These are phyloP conservation scores for Fusarium sp. DNA, from an alignment of 2,329 filamentous ascomycete genomes.

Conservation along the genomic window DNA sequence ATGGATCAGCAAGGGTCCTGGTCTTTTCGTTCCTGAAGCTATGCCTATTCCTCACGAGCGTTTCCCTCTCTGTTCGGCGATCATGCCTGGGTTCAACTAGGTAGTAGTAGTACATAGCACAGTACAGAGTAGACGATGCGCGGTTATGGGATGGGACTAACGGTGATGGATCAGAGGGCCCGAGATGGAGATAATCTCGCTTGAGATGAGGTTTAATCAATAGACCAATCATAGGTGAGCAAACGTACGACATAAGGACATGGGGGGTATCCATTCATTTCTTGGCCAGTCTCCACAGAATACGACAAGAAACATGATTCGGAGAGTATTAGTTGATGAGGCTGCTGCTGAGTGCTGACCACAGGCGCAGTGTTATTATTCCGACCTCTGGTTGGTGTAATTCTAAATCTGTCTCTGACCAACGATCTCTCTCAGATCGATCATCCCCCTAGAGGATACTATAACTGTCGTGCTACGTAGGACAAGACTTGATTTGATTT, in stretches of 20 bases:
- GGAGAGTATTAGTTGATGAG: constrained; percentile 23
- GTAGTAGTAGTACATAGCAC: no score
- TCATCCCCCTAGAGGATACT: not conserved
- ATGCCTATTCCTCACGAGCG: constrained; percentile 13
- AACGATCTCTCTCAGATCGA: constrained; percentile 17
- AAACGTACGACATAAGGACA: constrained; percentile 43
- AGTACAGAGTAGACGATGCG: constrained; percentile 17
- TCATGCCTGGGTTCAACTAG: constrained; percentile 29
- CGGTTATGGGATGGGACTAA: constrained; percentile 34
- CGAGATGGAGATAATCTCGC: constrained; percentile 49
- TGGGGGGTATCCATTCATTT: constrained; percentile 17
- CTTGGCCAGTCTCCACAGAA: constrained; percentile 31
- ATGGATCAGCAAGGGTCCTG: constrained; percentile 24
- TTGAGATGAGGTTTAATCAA: constrained; percentile 35
- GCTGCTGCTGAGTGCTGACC: not conserved
- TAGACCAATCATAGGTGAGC: constrained; percentile 39
- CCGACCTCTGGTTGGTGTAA: constrained; percentile 18
- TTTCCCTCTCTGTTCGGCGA: constrained; percentile 20
- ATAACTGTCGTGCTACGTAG: not conserved
- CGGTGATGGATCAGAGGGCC: constrained; percentile 30
- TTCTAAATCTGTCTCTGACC: constrained; percentile 3
- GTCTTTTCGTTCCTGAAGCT: constrained; percentile 13
- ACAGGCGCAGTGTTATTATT: not conserved
- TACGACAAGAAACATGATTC: constrained; percentile 42
- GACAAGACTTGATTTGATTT: not conserved